Evolutionary conservation across 2,329 filamentous ascomycete genomes (phyloP).

Genomic region (Mariannaea elegans): DNA sequence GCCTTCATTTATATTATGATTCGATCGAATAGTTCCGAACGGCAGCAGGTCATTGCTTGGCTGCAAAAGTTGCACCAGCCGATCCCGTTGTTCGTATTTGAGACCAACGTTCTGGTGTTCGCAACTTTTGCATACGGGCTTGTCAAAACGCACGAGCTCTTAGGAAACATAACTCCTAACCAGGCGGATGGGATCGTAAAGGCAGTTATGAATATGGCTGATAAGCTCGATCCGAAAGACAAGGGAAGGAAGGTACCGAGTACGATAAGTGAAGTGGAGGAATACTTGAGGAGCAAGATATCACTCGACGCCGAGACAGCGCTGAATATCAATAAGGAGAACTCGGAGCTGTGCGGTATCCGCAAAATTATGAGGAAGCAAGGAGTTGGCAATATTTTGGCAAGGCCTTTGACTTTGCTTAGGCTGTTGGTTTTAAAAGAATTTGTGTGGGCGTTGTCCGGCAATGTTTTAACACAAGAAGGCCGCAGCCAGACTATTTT

Average conservation of each 20-base stretch:
- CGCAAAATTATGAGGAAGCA: not conserved
- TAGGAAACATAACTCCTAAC: not conserved
- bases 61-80: slow-evolving; percentile 9
- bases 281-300: slow-evolving; percentile 1
- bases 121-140: slow-evolving; percentile 14
- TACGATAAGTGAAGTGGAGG: slow-evolving; percentile 2
- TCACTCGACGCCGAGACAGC: not conserved
- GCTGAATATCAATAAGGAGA: not conserved
- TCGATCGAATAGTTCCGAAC: slow-evolving; percentile 10
- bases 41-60: slow-evolving; percentile 11
- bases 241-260: slow-evolving; percentile 6
- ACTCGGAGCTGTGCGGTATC: not conserved
- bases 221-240: slow-evolving; percentile 11
- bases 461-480: not conserved
- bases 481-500: not conserved
- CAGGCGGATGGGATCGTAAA: not conserved
- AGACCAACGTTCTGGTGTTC: slow-evolving; percentile 15
- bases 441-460: not conserved
- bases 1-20: slow-evolving; percentile 16
- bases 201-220: slow-evolving; percentile 12
- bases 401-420: not conserved
- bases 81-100: slow-evolving; percentile 13
- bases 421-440: not conserved
- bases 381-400: not conserved
- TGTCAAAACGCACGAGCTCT: slow-evolving; percentile 3